Evolutionary conservation across 2,329 filamentous ascomycete species (phyloP).

Genomic region (Penicillium sp.): DNA sequence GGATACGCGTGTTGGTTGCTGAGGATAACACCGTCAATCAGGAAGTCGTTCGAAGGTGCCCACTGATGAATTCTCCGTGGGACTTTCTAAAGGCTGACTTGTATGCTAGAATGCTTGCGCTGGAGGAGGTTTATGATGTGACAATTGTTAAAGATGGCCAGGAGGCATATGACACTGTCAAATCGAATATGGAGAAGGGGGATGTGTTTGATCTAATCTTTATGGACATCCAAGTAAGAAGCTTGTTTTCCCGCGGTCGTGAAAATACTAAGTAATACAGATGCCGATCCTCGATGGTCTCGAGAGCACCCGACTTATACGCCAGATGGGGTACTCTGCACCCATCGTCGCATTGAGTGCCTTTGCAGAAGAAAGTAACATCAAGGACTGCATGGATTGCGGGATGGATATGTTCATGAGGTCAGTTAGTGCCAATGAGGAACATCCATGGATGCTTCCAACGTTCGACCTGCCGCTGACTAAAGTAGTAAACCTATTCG

Average conservation of each 20-base stretch:
- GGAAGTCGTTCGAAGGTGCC: conserved; percentile 51
- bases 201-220: conserved; percentile 82
- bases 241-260: neutral
- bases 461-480: neutral
- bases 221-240: conserved; percentile 71
- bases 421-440: neutral
- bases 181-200: conserved; percentile 72
- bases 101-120: conserved; percentile 56
- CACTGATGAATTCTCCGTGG: neutral
- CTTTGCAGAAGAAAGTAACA: conserved; percentile 86
- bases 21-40: conserved; percentile 71
- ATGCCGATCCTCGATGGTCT: conserved; percentile 93
- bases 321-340: conserved; percentile 79
- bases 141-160: conserved; percentile 84
- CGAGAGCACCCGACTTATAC: conserved; percentile 80
- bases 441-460: neutral
- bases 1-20: conserved; percentile 75
- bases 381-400: conserved; percentile 79
- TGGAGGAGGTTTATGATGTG: conserved; percentile 64
- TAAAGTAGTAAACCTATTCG: conserved; percentile 62
- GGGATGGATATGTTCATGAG: conserved; percentile 89
- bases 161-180: conserved; percentile 83
- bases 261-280: conserved; percentile 30
- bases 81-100: neutral
- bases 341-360: conserved; percentile 90